Evolutionary conservation across 805 yeast species (phyloP), one percentile per base, ranked within the genome.

Genomic region (Scheffersomyces stipitis): DNA sequence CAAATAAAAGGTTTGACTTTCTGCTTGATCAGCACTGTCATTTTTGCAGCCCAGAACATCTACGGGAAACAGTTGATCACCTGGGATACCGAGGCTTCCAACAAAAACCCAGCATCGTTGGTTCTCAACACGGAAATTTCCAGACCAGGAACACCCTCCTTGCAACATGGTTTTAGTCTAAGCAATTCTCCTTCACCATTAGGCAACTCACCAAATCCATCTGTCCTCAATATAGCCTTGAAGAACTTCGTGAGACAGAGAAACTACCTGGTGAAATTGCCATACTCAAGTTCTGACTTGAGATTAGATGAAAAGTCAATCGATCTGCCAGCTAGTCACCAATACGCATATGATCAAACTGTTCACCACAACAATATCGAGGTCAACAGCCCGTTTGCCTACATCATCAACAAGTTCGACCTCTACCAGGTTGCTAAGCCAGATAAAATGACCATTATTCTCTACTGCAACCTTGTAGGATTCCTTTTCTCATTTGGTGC

Each of bases 41-140:
- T 87, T 14, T 88, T 89, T 66, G 95, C 91, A 4, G 76, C 81
- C 2, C 96, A 88, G 54, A 88, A 88, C 55, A 85, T 89, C 30
- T 88, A 86, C 60, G 89, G 93, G 26, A 89, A 89, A 62, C 82
- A 80, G 45, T 80, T 89, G 27, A 76, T 88, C 43, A 86, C 69
- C 1, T 63, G 71, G 70, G 90, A 26, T 60, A 51, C 47, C 6
- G 62, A 60, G 36, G 53, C 49, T 12, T 33, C 46, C 14, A n/a
- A n/a, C n/a, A 34, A 38, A 3, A 46, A 48, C 18, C 62, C 66
- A 3, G 54, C 55, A 1, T 48, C 58, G 27, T 47, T 62, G 36
- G 66, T 56, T 4, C 37, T 62, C 24, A 56, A 56, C 34, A 49
- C 61, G n/a, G 15, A 14, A 20, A 9, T 6, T 6, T 15, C 15